A percentile compares a stretch with the other conserved stretches of the same genome.
Conservation (phyloP, 768 basidiomycete species). For the Trametes punicea region DNA sequence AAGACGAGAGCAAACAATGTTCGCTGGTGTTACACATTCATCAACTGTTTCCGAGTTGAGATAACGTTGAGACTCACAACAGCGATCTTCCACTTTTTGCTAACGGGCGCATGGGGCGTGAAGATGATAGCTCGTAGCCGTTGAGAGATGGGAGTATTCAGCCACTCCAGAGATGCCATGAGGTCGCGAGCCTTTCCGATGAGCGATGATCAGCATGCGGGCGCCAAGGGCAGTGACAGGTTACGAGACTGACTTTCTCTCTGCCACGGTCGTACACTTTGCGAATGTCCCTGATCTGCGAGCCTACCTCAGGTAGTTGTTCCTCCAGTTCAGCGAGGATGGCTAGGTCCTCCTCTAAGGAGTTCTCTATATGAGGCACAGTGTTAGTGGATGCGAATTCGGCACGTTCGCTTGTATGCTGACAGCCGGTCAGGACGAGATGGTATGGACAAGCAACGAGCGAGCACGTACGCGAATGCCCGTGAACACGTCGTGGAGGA, state of each 20-base stretch:
- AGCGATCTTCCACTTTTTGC: constrained; percentile 62
- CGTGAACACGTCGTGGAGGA: constrained; percentile 60
- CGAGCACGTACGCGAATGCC: constrained; percentile 52
- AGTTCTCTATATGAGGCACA: constrained; percentile 57
- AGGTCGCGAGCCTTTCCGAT: constrained; percentile 72
- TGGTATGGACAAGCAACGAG: background rate
- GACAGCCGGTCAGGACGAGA: constrained; percentile 2
- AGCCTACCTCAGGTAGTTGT: constrained; percentile 57
- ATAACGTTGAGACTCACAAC: constrained; percentile 41
- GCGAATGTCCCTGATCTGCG: constrained; percentile 59
- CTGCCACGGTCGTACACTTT: constrained; percentile 70
- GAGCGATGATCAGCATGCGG: background rate
- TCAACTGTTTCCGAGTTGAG: no score
- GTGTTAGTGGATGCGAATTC: constrained; percentile 55
- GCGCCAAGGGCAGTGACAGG: no score
- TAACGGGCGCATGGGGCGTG: constrained; percentile 68
- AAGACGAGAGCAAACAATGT: constrained; percentile 55
- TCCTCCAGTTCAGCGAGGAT: constrained; percentile 54
- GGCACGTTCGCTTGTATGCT: constrained; percentile 60
- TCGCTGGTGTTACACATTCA: constrained; percentile 14
- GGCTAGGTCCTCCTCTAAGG: constrained; percentile 60
- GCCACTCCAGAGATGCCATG: constrained; percentile 64
- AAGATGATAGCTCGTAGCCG: constrained; percentile 75
- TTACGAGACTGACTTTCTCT: constrained; percentile 47
- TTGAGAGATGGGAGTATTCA: constrained; percentile 75